Conservation (phyloP, 371 early-diverging fungal species). For the Coemansia sp. region DNA sequence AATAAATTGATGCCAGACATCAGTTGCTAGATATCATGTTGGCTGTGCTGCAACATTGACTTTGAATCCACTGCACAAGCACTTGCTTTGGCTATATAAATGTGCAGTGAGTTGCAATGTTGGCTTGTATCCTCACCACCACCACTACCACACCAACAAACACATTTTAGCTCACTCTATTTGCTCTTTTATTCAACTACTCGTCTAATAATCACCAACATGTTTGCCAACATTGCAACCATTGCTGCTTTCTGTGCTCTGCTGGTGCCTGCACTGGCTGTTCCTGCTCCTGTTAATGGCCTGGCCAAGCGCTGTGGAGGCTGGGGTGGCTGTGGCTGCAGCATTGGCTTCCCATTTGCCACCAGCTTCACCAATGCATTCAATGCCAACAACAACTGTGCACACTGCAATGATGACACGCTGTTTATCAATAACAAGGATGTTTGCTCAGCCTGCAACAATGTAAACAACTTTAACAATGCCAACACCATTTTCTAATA, state of each 20-base stretch:
- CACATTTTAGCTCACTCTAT: background rate
- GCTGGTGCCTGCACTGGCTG: background rate
- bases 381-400: constrained; percentile 11
- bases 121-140: too few relatives aligned
- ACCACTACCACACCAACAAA: background rate
- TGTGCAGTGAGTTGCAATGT: too few relatives aligned
- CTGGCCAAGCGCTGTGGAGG: constrained; percentile 6
- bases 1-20: too few relatives aligned
- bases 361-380: constrained; percentile 10
- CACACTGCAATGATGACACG: constrained; percentile 12
- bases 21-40: too few relatives aligned
- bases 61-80: too few relatives aligned
- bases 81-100: too few relatives aligned
- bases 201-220: too few relatives aligned
- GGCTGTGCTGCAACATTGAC: too few relatives aligned
- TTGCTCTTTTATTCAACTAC: background rate
- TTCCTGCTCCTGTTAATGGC: background rate
- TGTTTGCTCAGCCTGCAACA: constrained; percentile 3
- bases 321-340: constrained; percentile 8
- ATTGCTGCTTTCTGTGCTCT: background rate
- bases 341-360: constrained; percentile 10
- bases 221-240: background rate
- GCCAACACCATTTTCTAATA: constrained; percentile 10
- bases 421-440: constrained; percentile 18
- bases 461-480: constrained; percentile 12